Conservation (phyloP, 257 asterid genomes). For the Mitragyna speciosa region DNA sequence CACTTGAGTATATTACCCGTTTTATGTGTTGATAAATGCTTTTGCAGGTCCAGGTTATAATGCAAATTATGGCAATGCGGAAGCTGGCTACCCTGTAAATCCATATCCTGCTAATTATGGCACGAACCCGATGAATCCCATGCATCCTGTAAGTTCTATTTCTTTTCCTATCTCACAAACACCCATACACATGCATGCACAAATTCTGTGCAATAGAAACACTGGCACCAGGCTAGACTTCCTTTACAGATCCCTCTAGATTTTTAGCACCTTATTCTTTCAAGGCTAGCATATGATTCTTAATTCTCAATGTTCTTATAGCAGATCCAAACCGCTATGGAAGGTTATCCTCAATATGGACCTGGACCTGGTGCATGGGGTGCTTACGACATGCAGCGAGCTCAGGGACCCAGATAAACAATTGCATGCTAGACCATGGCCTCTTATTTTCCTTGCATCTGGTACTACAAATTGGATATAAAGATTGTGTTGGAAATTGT, state of each 20-base stretch:
- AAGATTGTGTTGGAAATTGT: constrained; percentile 19
- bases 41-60: constrained; percentile 57
- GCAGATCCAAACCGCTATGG: constrained; percentile 67
- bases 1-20: background rate
- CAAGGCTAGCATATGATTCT: constrained; percentile 3
- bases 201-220: background rate
- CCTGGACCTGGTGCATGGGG: constrained; percentile 78
- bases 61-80: constrained; percentile 61
- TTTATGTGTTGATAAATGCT: constrained; percentile 9
- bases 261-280: background rate
- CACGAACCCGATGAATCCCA: constrained; percentile 56
- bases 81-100: constrained; percentile 57
- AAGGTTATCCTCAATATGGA: constrained; percentile 79
- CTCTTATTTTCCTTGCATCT: constrained; percentile 23
- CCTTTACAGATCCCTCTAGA: background rate
- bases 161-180: background rate
- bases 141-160: constrained; percentile 55
- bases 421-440: constrained; percentile 28
- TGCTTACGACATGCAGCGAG: constrained; percentile 56
- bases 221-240: background rate
- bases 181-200: background rate
- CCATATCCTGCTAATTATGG: constrained; percentile 65
- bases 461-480: constrained; percentile 34
- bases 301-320: constrained; percentile 19
- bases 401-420: constrained; percentile 73